A percentile compares a stretch with the other conserved stretches of the same genome.
Conservation (phyloP, 129 eudicot genomes). For the Chrysanthemum seticuspe region DNA sequence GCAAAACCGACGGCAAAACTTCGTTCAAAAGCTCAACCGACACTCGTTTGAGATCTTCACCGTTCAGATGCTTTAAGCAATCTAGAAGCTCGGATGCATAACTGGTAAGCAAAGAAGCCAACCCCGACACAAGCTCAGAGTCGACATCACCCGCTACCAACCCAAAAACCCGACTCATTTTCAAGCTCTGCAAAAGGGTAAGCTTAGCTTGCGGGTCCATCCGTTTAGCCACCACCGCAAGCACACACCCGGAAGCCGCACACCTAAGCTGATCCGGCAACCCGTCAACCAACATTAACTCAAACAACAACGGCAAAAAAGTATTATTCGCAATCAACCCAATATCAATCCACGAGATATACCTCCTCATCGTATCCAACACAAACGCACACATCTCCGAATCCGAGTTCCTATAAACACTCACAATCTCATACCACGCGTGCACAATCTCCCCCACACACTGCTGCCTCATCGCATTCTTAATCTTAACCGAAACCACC, state of each 20-base stretch:
- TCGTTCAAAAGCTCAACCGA: constrained; percentile 74
- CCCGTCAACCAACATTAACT: constrained; percentile 65
- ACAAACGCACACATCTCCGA: constrained; percentile 70
- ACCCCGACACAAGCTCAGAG: constrained; percentile 62
- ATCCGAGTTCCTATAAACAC: constrained; percentile 64
- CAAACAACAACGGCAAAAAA: constrained; percentile 66
- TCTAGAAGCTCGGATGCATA: constrained; percentile 80
- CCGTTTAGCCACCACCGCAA: constrained; percentile 82
- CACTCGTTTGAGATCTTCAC: constrained; percentile 55
- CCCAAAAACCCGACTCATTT: constrained; percentile 67
- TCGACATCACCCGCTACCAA: constrained; percentile 66
- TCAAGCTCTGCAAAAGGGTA: constrained; percentile 63
- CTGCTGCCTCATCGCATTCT: constrained; percentile 97
- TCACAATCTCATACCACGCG: constrained; percentile 78
- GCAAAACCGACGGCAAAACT: constrained; percentile 43
- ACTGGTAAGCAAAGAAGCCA: constrained; percentile 75
- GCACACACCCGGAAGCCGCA: constrained; percentile 75
- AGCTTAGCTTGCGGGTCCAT: constrained; percentile 86
- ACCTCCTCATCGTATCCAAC: constrained; percentile 78
- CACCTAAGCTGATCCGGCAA: constrained; percentile 65
- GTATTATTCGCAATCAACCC: constrained; percentile 78
- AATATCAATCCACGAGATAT: constrained; percentile 73
- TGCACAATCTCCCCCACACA: constrained; percentile 77
- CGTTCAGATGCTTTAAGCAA: constrained; percentile 61
- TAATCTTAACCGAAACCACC: constrained; percentile 53